Base-by-base conservation (phyloP, 768 basidiomycete species). In the Termitomyces sp. region DNA sequence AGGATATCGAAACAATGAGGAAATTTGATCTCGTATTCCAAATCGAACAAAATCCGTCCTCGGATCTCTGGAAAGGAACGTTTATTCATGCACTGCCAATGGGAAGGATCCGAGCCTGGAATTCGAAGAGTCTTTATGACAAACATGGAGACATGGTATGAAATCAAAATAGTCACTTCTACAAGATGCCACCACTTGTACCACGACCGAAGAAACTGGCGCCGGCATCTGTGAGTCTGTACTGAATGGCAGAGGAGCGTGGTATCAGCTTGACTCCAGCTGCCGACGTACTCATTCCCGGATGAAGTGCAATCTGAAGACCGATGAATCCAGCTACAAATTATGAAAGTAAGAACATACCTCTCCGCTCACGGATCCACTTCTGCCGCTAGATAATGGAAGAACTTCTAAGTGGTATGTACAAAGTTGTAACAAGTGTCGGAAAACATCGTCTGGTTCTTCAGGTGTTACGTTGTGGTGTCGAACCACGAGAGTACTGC, bases 291-390 rank as follows among this genome's bases (percentile, higher is more conserved):
- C 71, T 72, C 4, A 82, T 77, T 12, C 88, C 87, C 6, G 73
- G 64, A 66, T 88, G 88, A n/a, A 88, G 65, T 22, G 85, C 82
- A 34, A 88, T 71, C 89, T 89, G 10, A 26, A 37, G n/a, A 18
- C 20, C 18, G 59, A 34, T 40, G 33, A 50, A 53, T 18, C 5
- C 18, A 12, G 13, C 51, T 48, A 12, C 39, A 52, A 0, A 10
- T 16, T n/a, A 42, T 33, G 14, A 16, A 13, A 32, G 37, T 49
- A 47, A 59, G 40, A 34, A 51, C 49, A 53, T 51, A 89, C 91
- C 78, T 91, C 87, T 20, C 91, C 91, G 57, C 84, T 89, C 30
- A 93, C 87, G 22, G 84, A 77, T 3, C 89, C 90, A 60, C 91
- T 93, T 26, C 85, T 76, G 5, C 91, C 91, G 60, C 87, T 91